phyloP scores from a whole-genome alignment of 768 basidiomycete species.

The Cyclocybe aegerita region DNA sequence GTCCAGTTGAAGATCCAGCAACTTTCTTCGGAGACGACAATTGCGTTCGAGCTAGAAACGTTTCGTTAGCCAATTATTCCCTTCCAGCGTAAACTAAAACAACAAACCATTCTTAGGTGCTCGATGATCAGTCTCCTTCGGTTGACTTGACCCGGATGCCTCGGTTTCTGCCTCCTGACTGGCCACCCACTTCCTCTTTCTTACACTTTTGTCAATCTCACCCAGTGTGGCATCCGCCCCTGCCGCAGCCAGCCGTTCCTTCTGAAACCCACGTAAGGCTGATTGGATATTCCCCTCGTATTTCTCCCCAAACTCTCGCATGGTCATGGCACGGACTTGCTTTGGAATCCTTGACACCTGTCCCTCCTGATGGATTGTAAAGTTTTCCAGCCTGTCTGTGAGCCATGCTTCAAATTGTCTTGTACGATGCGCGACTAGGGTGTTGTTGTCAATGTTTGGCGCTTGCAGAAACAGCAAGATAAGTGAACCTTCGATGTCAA shows the following conservation, averaged over 20 bases:
- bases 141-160: slow-evolving; percentile 28
- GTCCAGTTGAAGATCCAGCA: slow-evolving; percentile 46
- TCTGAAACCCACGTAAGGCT: slow-evolving; percentile 67
- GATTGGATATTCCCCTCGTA: slow-evolving; percentile 77
- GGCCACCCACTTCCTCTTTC: slow-evolving; percentile 78
- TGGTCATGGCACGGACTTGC: slow-evolving; percentile 66
- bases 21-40: slow-evolving; percentile 60
- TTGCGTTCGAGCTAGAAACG: slow-evolving; percentile 27
- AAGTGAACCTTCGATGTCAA: slow-evolving; percentile 73
- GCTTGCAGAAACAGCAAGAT: neutral
- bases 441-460: too few relatives aligned
- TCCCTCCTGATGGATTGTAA: slow-evolving; percentile 72
- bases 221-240: slow-evolving; percentile 48
- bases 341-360: slow-evolving; percentile 75
- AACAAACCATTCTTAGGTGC: slow-evolving; percentile 60
- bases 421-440: slow-evolving; percentile 67
- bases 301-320: slow-evolving; percentile 77
- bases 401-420: slow-evolving; percentile 78
- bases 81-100: neutral
- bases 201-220: slow-evolving; percentile 64
- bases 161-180: slow-evolving; percentile 53
- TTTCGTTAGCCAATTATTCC: neutral
- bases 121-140: slow-evolving; percentile 39
- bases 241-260: slow-evolving; percentile 53
- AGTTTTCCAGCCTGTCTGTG: slow-evolving; percentile 69